A percentile compares a stretch with the other conserved stretches of the same genome.
phyloP scores from a whole-genome alignment of 1,284 basidiomycete species.

The Sporisorium scitamineum region DNA sequence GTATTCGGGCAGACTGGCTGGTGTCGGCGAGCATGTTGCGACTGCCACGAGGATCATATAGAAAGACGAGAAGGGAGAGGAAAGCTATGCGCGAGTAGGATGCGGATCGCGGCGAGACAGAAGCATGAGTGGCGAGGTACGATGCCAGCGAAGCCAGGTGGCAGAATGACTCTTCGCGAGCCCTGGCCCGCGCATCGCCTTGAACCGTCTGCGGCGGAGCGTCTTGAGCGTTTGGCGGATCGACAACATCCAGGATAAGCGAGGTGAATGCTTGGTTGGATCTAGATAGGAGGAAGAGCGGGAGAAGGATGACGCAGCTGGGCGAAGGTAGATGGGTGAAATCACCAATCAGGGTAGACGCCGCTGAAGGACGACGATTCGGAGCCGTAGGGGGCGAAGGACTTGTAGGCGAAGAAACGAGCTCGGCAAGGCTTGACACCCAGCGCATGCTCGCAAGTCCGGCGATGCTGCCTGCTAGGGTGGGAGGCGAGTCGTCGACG shows the following conservation, averaged over 20 bases:
- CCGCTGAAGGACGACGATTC: conserved; percentile 9
- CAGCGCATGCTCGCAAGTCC: conserved; percentile 48
- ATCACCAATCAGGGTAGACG: conserved; percentile 22
- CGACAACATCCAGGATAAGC: conserved; percentile 32
- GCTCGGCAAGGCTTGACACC: conserved; percentile 34
- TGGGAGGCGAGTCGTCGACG: conserved; percentile 42
- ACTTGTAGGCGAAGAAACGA: conserved; percentile 24
- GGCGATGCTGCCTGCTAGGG: conserved; percentile 35
- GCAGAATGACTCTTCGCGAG: conserved; percentile 36
- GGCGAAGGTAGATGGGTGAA: conserved; percentile 43
- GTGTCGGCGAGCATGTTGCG: conserved; percentile 43
- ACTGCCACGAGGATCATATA: conserved; percentile 45
- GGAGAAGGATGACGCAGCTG: conserved; percentile 41
- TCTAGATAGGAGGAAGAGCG: conserved; percentile 51
- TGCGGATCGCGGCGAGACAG: conserved; percentile 42
- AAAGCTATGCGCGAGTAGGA: conserved; percentile 52
- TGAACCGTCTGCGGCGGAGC: neutral
- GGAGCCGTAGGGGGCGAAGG: conserved; percentile 2
- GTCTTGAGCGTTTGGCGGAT: neutral
- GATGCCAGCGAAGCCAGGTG: conserved; percentile 53
- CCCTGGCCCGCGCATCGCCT: conserved; percentile 12
- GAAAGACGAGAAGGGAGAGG: conserved; percentile 51
- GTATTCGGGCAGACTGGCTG: conserved; percentile 3
- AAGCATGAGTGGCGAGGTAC: conserved; percentile 57
- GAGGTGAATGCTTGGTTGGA: conserved; percentile 55